Conservation (phyloP, 352 stramenopile genomes). For the Pythium dissimile region DNA sequence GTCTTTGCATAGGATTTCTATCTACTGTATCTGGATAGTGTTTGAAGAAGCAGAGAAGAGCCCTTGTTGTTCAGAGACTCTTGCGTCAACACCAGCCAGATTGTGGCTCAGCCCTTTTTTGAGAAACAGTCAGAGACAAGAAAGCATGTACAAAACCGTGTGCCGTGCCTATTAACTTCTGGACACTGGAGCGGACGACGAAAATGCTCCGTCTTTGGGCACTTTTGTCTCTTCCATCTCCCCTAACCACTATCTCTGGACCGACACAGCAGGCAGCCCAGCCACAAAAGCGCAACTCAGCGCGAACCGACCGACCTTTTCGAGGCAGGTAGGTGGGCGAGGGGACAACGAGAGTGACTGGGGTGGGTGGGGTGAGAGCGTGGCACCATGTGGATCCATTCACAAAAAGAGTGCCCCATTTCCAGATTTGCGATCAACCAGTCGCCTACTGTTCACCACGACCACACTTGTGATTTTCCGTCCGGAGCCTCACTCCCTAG, state of each 20-base stretch:
- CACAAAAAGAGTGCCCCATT: no score
- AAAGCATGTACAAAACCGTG: background rate
- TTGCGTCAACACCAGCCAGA: background rate
- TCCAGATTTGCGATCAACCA: conserved; percentile 16
- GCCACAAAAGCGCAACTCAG: background rate
- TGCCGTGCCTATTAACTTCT: no score
- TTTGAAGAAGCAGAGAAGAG: no score
- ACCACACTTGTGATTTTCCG: background rate
- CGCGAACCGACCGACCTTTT: background rate
- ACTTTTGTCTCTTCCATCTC: background rate
- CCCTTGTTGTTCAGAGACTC: background rate
- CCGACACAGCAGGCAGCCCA: background rate
- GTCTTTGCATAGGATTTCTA: no score
- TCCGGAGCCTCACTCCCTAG: background rate
- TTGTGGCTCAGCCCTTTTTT: background rate
- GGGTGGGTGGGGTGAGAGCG: background rate
- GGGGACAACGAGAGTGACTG: conserved; percentile 8
- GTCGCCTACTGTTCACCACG: conserved; percentile 1
- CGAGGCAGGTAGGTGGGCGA: no score
- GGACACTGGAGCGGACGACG: no score
- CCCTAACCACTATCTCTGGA: background rate
- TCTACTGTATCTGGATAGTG: no score
- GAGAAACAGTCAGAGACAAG: background rate
- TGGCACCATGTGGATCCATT: background rate
- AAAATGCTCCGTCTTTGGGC: background rate